Evolutionary conservation across 768 basidiomycete species (phyloP).

Genomic region (Cytidiella melzeri): DNA sequence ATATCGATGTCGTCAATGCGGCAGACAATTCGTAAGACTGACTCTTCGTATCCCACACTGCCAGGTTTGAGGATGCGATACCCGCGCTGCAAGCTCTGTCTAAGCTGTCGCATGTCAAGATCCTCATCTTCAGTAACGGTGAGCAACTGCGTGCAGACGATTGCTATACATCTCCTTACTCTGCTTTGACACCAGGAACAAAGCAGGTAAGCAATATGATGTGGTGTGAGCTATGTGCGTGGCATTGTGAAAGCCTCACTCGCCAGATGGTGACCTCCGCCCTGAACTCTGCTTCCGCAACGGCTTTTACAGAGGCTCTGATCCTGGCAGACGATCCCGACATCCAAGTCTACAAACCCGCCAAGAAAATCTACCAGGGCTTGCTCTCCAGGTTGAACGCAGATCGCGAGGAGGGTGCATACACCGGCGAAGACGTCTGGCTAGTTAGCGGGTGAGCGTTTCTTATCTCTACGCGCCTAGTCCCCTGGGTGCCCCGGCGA

Average conservation of each 20-base stretch:
- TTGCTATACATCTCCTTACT: background rate
- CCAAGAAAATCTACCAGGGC: slow-evolving; percentile 19
- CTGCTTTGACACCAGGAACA: no score
- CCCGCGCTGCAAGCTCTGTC: slow-evolving; percentile 14
- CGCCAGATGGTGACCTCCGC: slow-evolving; percentile 22
- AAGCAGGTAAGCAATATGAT: slow-evolving; percentile 3
- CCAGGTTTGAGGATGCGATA: slow-evolving; percentile 21
- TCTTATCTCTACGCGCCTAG: background rate
- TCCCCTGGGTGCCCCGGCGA: background rate
- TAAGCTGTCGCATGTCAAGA: slow-evolving; percentile 9
- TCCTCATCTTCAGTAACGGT: slow-evolving; percentile 27
- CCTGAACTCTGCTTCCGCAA: slow-evolving; percentile 8
- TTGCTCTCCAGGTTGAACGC: slow-evolving; percentile 15
- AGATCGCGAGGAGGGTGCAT: background rate
- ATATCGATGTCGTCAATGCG: background rate
- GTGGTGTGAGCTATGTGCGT: no score
- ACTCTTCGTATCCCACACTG: background rate
- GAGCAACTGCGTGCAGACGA: background rate
- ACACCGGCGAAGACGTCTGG: slow-evolving; percentile 17
- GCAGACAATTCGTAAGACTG: background rate
- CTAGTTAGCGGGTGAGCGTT: slow-evolving; percentile 27
- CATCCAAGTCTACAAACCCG: slow-evolving; percentile 23
- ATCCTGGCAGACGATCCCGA: slow-evolving; percentile 20
- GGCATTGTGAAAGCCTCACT: background rate
- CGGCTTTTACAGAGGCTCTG: background rate